phyloP scores from a whole-genome alignment of 208 protist species.

The Trypanosoma caninum region DNA sequence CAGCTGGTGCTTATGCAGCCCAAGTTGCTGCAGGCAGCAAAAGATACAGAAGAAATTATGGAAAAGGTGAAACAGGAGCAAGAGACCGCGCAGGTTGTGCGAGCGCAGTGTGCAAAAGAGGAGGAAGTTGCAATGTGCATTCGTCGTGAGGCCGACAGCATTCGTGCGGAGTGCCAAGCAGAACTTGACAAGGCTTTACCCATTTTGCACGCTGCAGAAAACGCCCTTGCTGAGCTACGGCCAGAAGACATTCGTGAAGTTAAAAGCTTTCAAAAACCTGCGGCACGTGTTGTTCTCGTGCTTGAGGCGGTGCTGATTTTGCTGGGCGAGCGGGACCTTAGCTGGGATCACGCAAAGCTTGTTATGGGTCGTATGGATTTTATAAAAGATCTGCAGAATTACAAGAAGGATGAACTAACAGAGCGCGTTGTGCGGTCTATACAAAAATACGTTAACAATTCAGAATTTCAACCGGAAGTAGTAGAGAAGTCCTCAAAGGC shows the following conservation, averaged over 20 bases:
- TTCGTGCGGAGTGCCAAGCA: conserved; percentile 88
- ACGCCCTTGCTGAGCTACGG: conserved; percentile 91
- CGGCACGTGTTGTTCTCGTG: conserved; percentile 88
- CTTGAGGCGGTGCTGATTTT: conserved; percentile 93
- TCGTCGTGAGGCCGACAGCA: conserved; percentile 87
- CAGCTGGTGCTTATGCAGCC: conserved; percentile 95
- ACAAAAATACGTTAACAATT: conserved; percentile 93
- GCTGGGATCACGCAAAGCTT: conserved; percentile 92
- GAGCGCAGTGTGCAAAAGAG: conserved; percentile 80
- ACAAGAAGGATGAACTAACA: conserved; percentile 91
- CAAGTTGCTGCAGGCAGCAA: conserved; percentile 90
- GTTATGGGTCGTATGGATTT: conserved; percentile 93
- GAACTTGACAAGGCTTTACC: conserved; percentile 95
- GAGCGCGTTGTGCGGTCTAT: conserved; percentile 86
- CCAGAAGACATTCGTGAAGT: conserved; percentile 93
- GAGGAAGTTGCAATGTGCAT: conserved; percentile 83
- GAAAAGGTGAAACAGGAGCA: conserved; percentile 89
- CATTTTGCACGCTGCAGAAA: conserved; percentile 89
- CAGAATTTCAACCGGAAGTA: conserved; percentile 91
- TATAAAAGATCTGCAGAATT: conserved; percentile 90
- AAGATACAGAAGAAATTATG: conserved; percentile 94
- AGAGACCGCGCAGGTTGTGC: conserved; percentile 82
- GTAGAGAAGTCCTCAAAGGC: conserved; percentile 94
- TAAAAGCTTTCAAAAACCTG: conserved; percentile 91
- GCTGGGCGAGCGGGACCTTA: conserved; percentile 90